phyloP scores from a whole-genome alignment of 164 flowering plant genomes.

The Sedum album region DNA sequence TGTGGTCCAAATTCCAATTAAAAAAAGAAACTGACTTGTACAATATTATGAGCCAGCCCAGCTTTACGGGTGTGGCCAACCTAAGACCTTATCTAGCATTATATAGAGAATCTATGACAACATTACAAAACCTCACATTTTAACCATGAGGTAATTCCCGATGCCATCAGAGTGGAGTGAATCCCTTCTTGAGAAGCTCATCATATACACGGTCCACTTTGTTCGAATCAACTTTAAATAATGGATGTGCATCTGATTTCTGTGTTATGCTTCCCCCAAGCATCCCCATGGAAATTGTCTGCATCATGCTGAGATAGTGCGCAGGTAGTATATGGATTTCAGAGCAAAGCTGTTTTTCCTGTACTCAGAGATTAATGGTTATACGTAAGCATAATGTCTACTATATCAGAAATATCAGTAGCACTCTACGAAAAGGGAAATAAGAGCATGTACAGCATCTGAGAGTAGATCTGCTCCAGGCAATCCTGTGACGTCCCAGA shows the following conservation, averaged over 20 bases:
- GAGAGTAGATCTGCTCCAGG: constrained; percentile 71
- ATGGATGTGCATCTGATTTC: constrained; percentile 63
- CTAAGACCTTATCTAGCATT: no score
- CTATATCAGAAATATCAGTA: neutral
- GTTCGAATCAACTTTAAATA: constrained; percentile 61
- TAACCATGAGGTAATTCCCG: neutral
- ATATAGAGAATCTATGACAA: neutral
- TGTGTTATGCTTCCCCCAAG: constrained; percentile 47
- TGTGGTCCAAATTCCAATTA: neutral
- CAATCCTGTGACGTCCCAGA: constrained; percentile 73
- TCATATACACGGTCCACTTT: constrained; percentile 85
- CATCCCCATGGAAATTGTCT: constrained; percentile 45
- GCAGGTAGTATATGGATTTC: constrained; percentile 66
- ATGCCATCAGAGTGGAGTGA: constrained; percentile 28
- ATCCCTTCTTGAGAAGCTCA: constrained; percentile 62
- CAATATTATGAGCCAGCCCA: no score
- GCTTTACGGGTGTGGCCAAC: no score
- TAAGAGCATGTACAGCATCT: constrained; percentile 44
- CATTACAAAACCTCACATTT: neutral
- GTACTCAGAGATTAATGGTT: constrained; percentile 6
- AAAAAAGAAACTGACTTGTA: neutral
- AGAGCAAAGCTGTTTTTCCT: constrained; percentile 68
- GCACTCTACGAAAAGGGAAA: neutral
- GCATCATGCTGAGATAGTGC: constrained; percentile 70
- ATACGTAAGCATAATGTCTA: neutral